Evolutionary conservation across 768 basidiomycete species (phyloP), one percentile per base, ranked within the genome.

Genomic region (Trametopsis cervina): DNA sequence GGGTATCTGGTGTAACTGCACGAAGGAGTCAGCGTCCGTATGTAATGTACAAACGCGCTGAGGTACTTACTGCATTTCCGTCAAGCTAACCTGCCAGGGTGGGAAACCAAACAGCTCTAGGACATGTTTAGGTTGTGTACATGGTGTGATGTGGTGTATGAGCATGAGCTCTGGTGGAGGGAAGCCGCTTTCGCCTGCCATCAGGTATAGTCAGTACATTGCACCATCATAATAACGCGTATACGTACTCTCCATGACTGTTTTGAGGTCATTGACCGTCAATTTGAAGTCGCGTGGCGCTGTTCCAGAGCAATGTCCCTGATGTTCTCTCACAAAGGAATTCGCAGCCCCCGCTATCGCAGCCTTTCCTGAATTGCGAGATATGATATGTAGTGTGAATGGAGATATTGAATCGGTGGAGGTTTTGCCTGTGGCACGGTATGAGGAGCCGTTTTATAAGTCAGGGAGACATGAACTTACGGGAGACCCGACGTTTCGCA

Each of bases 51-150:
- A 27, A 39, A 18, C 5, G 11, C 6, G 26, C 7, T 21, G 35
- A 20, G 20, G 40, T 10, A 66, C 84, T 65, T 60, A 89, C 89
- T 81, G 74, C 51, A 91, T 80, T 63, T 91, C 89, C 39, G 85
- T 86, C 36, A 91, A 66, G 47, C 82, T 71, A n/a, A 81, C 77
- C 56, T 91, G 89, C 88, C 89, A 91, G 13, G 89, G 89, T 15
- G 89, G 89, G 57, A 84, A 89, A 4, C 83, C 84, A 54, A 83
- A 67, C 18, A 89, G 67, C 60, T 89, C 85, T 43, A 83, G 63
- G 1, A 84, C 78, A 20, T 67, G 57, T 33, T 58, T 60, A 29
- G 66, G 63, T 29, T 62, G 62, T 41, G 57, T 63, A 11, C 66
- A 60, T 2, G 69, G 65, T 25, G 66, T 67, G 18, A 85, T 51